Base-by-base conservation (phyloP, 176 grass and related monocot species). In the Thalia dealbata region DNA sequence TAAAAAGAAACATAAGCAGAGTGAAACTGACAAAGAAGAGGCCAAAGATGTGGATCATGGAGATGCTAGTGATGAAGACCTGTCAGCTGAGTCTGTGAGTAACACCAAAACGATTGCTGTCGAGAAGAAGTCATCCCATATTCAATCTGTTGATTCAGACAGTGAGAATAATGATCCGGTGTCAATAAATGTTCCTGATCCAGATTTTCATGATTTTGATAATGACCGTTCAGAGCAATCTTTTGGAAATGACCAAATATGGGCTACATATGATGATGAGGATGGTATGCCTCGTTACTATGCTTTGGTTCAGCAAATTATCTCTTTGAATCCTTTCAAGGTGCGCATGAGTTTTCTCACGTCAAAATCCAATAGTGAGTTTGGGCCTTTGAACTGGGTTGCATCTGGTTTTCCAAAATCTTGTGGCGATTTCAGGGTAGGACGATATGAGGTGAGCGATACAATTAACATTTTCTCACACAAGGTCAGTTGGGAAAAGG, bases 131-230 rank as follows among this genome's bases (percentile, higher is more conserved):
- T 79, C 52, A 76, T 55, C 27, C 76, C 61, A 68, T 69, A 41
- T 46, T 50, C 61, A 26, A 63, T 29, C 26, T 29, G 28, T 35
- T 30, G 72, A 69, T 35, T 46, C 79, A 79, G 86, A 77, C 64
- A 82, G 73, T 65, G 79, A 85, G 78, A 65, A 72, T 64, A 73
- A 75, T 25, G 71, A 77, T 29, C 54, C 76, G n/a, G 67, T 82
- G 46, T 80, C 80, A 59, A 82, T 79, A 64, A 79, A 55, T 80
- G 86, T 85, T 70, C 86, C 86, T 76, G 86, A 89, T 80, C 79
- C 82, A n/a, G 86, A 89, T 85, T 89, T 89, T 64, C 82, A 85
- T 82, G 86, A 85, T 82, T 89, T 89, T 73, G 86, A 89, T 68
- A 82, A 80, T 48, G 73, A 85, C 55, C 80, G 82, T 29, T 70